phyloP scores from a whole-genome alignment of 805 yeast genomes.

The Debaryomyces maramus region DNA sequence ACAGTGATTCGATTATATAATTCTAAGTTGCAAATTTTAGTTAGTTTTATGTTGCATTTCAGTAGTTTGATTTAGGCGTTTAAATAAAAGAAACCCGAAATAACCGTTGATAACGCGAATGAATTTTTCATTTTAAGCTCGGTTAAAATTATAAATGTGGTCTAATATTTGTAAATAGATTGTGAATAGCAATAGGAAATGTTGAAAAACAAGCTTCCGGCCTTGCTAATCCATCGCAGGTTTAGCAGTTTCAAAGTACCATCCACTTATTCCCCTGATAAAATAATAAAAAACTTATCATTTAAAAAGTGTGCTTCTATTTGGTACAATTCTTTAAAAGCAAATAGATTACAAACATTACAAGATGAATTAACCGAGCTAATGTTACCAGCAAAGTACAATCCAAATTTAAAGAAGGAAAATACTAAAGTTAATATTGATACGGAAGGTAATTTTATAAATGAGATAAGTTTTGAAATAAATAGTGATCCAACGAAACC shows the following conservation, averaged over 20 bases:
- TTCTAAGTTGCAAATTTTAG: no score
- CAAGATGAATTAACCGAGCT: constrained; percentile 36
- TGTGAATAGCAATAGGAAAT: no score
- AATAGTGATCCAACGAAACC: constrained; percentile 21
- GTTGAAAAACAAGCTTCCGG: no score
- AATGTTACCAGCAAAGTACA: constrained; percentile 26
- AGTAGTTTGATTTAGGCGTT: no score
- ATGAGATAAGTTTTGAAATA: constrained; percentile 35
- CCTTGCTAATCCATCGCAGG: no score
- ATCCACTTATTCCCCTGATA: constrained; percentile 13
- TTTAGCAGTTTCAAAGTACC: constrained; percentile 15
- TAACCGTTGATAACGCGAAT: background rate
- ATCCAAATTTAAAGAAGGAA: constrained; percentile 19
- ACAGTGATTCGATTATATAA: constrained; percentile 2
- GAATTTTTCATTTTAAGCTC: background rate
- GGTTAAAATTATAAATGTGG: no score
- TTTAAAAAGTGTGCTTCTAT: constrained; percentile 13
- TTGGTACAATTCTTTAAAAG: constrained; percentile 25
- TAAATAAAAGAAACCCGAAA: no score
- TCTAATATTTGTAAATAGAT: no score
- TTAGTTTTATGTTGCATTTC: no score
- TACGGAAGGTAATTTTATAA: constrained; percentile 26
- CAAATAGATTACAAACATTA: constrained; percentile 26
- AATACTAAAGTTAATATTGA: constrained; percentile 23
- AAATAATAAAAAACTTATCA: constrained; percentile 13